A percentile compares a stretch with the other conserved stretches of the same genome.
Conservation (phyloP, 139 green algal genomes). For the Chlamydomonas eustigma region DNA sequence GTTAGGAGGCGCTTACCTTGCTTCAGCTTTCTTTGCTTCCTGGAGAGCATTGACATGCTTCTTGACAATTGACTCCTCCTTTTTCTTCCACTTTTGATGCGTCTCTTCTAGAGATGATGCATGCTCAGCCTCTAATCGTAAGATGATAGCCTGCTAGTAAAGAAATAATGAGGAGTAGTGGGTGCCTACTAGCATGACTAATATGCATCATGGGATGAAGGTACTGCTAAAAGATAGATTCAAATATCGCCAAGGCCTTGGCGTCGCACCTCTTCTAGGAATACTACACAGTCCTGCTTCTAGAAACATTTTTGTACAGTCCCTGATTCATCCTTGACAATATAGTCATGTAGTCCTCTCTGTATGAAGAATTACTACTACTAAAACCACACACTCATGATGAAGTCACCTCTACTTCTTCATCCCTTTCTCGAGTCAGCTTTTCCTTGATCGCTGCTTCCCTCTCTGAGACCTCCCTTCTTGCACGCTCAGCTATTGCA, state of each 20-base stretch:
- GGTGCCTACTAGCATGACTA: not conserved
- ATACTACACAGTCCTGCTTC: not conserved
- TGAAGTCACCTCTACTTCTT: conserved; percentile 37
- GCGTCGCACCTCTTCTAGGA: too few species aligned
- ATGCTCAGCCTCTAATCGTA: conserved; percentile 42
- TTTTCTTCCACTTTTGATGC: conserved; percentile 14
- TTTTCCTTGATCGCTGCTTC: conserved; percentile 31
- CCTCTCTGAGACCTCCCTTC: conserved; percentile 38
- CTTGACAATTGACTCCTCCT: too few species aligned
- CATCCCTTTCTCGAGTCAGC: conserved; percentile 40
- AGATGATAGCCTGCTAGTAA: conserved; percentile 32
- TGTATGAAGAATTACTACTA: not conserved
- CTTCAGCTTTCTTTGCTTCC: too few species aligned
- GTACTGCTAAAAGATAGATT: too few species aligned
- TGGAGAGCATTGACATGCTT: too few species aligned
- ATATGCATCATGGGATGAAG: not conserved
- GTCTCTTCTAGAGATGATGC: conserved; percentile 7
- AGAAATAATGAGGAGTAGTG: not conserved
- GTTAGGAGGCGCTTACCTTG: too few species aligned
- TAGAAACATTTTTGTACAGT: not conserved
- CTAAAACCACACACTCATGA: not conserved
- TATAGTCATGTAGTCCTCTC: not conserved
- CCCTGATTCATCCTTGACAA: not conserved
- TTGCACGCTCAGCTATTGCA: conserved; percentile 45
- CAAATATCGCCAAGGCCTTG: too few species aligned